Conservation (phyloP, 441 rosid species). For the Macaranga tanarius region DNA sequence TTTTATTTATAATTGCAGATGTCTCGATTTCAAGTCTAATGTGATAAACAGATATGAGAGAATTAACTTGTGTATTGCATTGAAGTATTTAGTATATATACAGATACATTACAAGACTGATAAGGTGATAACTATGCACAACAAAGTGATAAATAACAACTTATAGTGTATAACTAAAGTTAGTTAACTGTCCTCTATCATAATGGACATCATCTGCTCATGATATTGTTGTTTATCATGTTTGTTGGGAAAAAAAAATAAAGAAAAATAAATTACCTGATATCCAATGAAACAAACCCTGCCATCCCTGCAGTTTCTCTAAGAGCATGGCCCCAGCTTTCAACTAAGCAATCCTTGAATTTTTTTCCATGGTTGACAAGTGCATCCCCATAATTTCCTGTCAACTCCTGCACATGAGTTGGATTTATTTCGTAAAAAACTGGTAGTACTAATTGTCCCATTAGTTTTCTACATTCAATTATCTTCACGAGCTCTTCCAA, state of each 20-base stretch:
- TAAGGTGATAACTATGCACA: too few relatives aligned
- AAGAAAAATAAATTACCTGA: neutral
- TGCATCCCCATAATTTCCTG: constrained; percentile 16
- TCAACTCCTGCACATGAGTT: constrained; percentile 25
- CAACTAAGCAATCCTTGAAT: neutral
- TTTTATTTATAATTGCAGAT: too few relatives aligned
- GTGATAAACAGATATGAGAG: too few relatives aligned
- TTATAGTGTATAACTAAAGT: too few relatives aligned
- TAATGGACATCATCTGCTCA: too few relatives aligned
- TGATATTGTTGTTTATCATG: too few relatives aligned
- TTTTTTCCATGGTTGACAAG: neutral
- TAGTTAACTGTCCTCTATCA: too few relatives aligned
- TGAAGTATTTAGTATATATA: too few relatives aligned
- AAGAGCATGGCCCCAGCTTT: constrained; percentile 35
- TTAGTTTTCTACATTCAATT: constrained; percentile 6
- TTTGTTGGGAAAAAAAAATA: neutral
- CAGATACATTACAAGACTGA: too few relatives aligned
- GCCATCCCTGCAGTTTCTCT: constrained; percentile 24
- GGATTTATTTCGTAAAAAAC: constrained; percentile 35
- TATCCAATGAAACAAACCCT: constrained; percentile 27
- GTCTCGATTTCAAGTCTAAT: too few relatives aligned
- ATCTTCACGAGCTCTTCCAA: constrained; percentile 37
- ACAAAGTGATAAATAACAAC: too few relatives aligned
- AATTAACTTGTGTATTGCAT: too few relatives aligned
- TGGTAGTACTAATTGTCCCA: constrained; percentile 21